A percentile compares a stretch with the other conserved stretches of the same genome.
phyloP scores from a whole-genome alignment of 139 green algal genomes.

The Closterium sp. region DNA sequence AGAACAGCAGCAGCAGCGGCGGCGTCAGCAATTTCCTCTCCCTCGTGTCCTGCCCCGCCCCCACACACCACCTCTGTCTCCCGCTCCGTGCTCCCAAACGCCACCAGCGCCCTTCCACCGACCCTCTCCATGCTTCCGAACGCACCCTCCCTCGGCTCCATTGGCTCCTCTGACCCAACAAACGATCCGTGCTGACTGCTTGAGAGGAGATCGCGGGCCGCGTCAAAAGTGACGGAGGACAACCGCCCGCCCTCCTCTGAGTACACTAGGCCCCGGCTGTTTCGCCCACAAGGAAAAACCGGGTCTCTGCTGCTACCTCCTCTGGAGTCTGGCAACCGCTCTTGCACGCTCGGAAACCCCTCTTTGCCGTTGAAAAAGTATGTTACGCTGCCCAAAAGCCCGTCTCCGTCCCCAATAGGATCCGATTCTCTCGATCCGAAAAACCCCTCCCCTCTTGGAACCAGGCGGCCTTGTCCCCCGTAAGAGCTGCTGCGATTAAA shows the following conservation, averaged over 20 bases:
- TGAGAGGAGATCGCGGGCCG: neutral
- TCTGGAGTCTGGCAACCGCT: neutral
- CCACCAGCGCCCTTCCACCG: neutral
- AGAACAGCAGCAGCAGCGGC: neutral
- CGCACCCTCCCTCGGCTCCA: neutral
- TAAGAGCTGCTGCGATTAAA: neutral
- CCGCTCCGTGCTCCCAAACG: neutral
- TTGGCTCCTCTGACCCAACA: neutral
- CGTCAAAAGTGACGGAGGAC: neutral
- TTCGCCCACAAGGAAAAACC: neutral
- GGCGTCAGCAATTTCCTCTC: neutral
- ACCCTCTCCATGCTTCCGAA: neutral
- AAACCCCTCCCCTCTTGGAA: neutral
- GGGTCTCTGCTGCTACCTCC: neutral
- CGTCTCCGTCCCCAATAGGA: neutral
- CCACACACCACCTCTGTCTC: neutral
- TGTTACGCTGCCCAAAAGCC: too few species aligned
- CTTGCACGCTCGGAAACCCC: neutral
- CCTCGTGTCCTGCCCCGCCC: too few species aligned
- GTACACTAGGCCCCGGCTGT: neutral
- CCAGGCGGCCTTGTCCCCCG: neutral
- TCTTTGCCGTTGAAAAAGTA: neutral
- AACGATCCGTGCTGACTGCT: neutral
- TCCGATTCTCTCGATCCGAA: neutral
- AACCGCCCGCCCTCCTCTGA: neutral